Base-by-base conservation (phyloP, 148 eudicot species). In the Suaeda aralocaspica region DNA sequence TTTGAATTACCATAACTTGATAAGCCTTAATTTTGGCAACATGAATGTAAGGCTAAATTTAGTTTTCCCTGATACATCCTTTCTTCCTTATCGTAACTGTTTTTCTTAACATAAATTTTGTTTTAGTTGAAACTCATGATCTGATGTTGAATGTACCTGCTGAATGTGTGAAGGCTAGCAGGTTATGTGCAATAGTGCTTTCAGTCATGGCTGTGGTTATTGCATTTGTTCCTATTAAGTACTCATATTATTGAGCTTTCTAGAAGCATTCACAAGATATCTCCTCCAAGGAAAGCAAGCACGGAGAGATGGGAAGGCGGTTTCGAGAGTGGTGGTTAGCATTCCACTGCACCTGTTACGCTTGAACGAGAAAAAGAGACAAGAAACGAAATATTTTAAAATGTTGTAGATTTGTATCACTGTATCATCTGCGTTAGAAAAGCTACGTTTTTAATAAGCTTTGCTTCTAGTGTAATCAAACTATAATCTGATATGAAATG, bases 311-410 rank as follows among this genome's bases (percentile, higher is more conserved):
- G 75, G 79, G 79, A 44, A 84, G 98, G 72, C 82, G 98, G 68
- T 41, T 90, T 36, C 82, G 86, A 74, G 98, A 88, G 68, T 93
- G 98, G 96, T 93, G 96, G 98, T 93, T 90, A 90, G 98, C 71
- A 87, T 93, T 69, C 98, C 98, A 3, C 91, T 1, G 96, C 98
- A 69, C 98, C 96, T 3, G 96, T 93, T 26, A 58, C 85, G 34
- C 88, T 92, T 10, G 89, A 88, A 72, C 81, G 81, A 73, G 78
- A 66, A 5, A 78, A 84, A 33, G 96, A 92, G 42, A 86, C 48
- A 92, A 90, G 81, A 92, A 92, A 81, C 81, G 72, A 21, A 88
- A 69, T 77, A 72, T 36, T 56, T 45, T 5, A n/a, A 3, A 36
- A 19, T 70, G 70, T n/a, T n/a, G n/a, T n/a, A 64, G 29, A 71